A percentile compares a stretch with the other conserved stretches of the same genome.
These are phyloP conservation scores for Penicillium griseofulvum DNA, from an alignment of 2,329 filamentous ascomycete genomes.

Conservation along the genomic window DNA sequence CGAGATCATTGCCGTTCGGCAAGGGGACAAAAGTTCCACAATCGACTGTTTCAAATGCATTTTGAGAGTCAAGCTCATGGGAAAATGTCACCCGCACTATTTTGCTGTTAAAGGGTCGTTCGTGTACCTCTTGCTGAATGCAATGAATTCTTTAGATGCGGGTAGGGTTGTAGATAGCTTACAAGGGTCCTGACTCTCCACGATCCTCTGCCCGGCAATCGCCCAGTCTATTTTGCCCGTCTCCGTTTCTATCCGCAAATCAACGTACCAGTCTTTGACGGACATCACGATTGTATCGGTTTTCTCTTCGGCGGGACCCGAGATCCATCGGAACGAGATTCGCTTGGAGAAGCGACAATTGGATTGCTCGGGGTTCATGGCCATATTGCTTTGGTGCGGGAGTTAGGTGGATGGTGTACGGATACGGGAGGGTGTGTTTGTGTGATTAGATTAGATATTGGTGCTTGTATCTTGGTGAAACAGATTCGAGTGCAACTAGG, in stretches of 20 bases:
- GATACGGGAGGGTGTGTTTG: background rate
- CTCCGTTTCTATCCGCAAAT: conserved; percentile 41
- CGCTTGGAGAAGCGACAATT: conserved; percentile 37
- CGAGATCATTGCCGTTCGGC: conserved; percentile 42
- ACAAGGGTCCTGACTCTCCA: conserved; percentile 38
- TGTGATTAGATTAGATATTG: background rate
- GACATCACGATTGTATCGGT: conserved; percentile 47
- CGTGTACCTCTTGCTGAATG: background rate
- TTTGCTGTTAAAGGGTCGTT: background rate
- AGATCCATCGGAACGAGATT: conserved; percentile 45
- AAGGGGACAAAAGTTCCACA: conserved; percentile 39
- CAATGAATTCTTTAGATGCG: too few relatives aligned
- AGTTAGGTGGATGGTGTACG: background rate
- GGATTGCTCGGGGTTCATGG: conserved; percentile 4
- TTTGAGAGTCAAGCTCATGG: conserved; percentile 40
- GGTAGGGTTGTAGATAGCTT: conserved; percentile 13
- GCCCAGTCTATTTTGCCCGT: conserved; percentile 44
- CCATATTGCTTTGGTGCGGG: conserved; percentile 3
- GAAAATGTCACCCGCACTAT: conserved; percentile 39
- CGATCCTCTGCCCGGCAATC: conserved; percentile 42
- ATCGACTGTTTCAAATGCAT: conserved; percentile 34
- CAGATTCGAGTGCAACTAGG: background rate
- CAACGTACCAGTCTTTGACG: conserved; percentile 45
- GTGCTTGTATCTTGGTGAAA: background rate
- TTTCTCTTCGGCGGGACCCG: conserved; percentile 41